A percentile compares a stretch with the other conserved stretches of the same genome.
phyloP scores from a whole-genome alignment of 495 filamentous ascomycete genomes.

The Lophiostoma macrostomum region DNA sequence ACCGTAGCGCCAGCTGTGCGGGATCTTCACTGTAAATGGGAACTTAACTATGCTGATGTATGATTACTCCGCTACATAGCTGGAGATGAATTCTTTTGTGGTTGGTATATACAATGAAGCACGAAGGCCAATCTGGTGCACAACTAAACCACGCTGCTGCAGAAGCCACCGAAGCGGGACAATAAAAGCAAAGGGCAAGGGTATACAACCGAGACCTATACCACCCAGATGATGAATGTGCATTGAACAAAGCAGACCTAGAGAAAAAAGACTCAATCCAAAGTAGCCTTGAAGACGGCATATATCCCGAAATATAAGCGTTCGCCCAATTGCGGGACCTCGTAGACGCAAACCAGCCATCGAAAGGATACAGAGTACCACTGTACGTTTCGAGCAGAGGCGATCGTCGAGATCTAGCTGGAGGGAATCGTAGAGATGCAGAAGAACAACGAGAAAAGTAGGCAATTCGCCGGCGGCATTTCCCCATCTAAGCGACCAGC shows the following conservation, averaged over 20 bases:
- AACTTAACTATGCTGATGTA: too few relatives aligned
- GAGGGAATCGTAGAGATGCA: not conserved
- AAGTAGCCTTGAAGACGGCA: too few relatives aligned
- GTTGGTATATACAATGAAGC: constrained; percentile 17
- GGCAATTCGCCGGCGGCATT: too few relatives aligned
- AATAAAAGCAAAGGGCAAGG: constrained; percentile 9
- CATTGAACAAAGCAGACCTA: not conserved
- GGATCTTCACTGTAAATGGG: constrained; percentile 2
- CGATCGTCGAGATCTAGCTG: too few relatives aligned
- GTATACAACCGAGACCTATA: constrained; percentile 26
- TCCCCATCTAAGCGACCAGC: not conserved
- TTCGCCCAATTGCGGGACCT: too few relatives aligned
- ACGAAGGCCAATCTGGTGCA: constrained; percentile 14
- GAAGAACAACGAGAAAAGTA: not conserved
- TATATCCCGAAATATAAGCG: too few relatives aligned
- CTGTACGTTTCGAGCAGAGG: too few relatives aligned
- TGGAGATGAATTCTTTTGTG: not conserved
- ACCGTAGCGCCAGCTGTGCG: not conserved
- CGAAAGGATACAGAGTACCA: too few relatives aligned
- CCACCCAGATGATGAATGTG: constrained; percentile 1
- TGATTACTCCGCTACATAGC: not conserved
- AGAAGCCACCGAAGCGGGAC: not conserved
- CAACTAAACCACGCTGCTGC: constrained; percentile 1
- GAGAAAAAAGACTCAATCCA: not conserved
- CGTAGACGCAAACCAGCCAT: too few relatives aligned